These are phyloP conservation scores for Fusarium graminum DNA, from an alignment of 2,329 filamentous ascomycete species.

Conservation along the genomic window DNA sequence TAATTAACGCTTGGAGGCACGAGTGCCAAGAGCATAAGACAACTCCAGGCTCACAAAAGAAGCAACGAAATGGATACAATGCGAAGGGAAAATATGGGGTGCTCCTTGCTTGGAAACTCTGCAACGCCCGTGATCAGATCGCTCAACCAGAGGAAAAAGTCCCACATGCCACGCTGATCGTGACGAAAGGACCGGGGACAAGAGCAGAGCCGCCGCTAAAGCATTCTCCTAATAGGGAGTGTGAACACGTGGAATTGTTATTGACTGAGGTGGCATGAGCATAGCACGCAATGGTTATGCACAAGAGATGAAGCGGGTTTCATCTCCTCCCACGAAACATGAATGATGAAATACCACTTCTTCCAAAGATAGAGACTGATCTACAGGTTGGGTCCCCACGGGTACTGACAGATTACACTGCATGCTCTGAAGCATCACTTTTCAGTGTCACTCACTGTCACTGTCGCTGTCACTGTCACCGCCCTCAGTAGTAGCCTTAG, in stretches of 20 bases:
- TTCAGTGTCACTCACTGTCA: conserved; percentile 13
- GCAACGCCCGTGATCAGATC: conserved; percentile 26
- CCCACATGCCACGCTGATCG: conserved; percentile 40
- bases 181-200: conserved; percentile 27
- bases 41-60: conserved; percentile 30
- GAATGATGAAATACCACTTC: conserved; percentile 6
- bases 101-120: not conserved
- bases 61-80: conserved; percentile 11
- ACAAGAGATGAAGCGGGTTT: conserved; percentile 38
- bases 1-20: conserved; percentile 5
- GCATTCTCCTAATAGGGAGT: no score
- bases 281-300: conserved; percentile 13
- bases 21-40: conserved; percentile 16
- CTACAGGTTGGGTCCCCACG: conserved; percentile 18
- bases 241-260: conserved; percentile 15
- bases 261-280: conserved; percentile 1
- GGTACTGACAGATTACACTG: conserved; percentile 24
- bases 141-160: conserved; percentile 28
- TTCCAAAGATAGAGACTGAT: conserved; percentile 11
- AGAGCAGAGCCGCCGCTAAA: conserved; percentile 41
- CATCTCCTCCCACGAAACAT: conserved; percentile 17
- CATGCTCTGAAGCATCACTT: conserved; percentile 22
- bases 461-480: conserved; percentile 12
- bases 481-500: conserved; percentile 1
- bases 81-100: conserved; percentile 13